phyloP scores from a whole-genome alignment of 495 filamentous ascomycete species.

The Penicillium waksmanii region DNA sequence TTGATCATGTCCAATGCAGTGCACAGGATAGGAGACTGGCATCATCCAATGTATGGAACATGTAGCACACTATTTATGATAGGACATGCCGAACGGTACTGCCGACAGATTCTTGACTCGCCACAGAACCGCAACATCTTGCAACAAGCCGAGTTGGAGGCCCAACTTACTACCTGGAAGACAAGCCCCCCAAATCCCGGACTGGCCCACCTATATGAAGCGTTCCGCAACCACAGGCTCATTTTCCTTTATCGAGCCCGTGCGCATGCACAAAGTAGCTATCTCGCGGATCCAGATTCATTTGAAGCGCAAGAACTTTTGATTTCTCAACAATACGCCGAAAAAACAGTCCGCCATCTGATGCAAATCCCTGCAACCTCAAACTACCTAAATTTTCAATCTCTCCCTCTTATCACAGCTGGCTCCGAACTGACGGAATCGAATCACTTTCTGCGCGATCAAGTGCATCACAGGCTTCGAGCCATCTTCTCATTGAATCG shows the following conservation, averaged over 20 bases:
- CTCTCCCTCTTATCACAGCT: constrained; percentile 18
- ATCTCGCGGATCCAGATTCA: constrained; percentile 7
- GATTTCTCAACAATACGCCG: constrained; percentile 19
- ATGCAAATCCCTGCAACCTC: constrained; percentile 13
- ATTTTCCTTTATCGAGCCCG: constrained; percentile 19
- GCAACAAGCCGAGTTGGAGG: constrained; percentile 18
- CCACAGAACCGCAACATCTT: constrained; percentile 11
- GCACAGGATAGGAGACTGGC: constrained; percentile 17
- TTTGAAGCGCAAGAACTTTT: constrained; percentile 20
- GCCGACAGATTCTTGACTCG: constrained; percentile 15
- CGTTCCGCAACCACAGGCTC: constrained; percentile 21
- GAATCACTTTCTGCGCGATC: constrained; percentile 11
- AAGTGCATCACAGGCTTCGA: constrained; percentile 14
- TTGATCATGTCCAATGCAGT: constrained; percentile 15
- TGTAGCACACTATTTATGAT: constrained; percentile 15
- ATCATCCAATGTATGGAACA: constrained; percentile 21
- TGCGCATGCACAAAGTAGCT: constrained; percentile 9
- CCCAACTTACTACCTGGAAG: constrained; percentile 12
- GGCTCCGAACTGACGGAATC: constrained; percentile 18
- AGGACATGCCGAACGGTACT: constrained; percentile 20
- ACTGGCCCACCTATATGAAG: constrained; percentile 18
- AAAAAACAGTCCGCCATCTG: constrained; percentile 18
- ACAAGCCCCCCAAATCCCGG: constrained; percentile 14
- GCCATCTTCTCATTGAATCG: constrained; percentile 23
- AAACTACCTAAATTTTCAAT: constrained; percentile 19